phyloP scores from a whole-genome alignment of 2,329 filamentous ascomycete genomes.

The Myriosclerotinia curreyana region DNA sequence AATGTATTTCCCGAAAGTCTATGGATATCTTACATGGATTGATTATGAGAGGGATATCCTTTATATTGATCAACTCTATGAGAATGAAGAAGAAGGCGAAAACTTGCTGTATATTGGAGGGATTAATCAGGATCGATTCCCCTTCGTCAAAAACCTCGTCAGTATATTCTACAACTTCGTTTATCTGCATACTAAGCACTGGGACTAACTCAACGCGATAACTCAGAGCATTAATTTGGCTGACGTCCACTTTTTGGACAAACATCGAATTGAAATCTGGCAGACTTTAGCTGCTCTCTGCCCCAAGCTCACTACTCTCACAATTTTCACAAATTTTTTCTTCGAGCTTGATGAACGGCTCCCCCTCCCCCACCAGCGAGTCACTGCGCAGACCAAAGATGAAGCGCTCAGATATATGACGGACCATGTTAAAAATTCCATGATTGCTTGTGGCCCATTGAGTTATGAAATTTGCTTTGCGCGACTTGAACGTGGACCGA shows the following conservation, averaged over 20 bases:
- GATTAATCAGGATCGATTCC: background rate
- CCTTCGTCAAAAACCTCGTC: background rate
- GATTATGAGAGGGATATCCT: background rate
- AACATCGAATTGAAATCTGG: background rate
- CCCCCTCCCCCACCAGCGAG: background rate
- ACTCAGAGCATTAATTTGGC: accelerated
- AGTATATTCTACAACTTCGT: background rate
- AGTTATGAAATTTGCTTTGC: background rate
- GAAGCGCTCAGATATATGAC: background rate
- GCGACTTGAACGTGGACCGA: too few relatives aligned
- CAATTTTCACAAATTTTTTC: background rate
- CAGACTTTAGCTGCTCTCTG: background rate
- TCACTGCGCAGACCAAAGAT: background rate
- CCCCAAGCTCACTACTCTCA: background rate
- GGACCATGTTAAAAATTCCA: background rate
- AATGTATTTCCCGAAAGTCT: accelerated
- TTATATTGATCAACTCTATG: background rate
- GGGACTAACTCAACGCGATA: background rate
- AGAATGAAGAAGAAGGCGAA: too few relatives aligned
- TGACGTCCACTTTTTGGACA: accelerated
- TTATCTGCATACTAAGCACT: background rate
- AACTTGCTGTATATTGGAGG: too few relatives aligned
- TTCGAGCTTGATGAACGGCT: too few relatives aligned
- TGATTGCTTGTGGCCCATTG: background rate
- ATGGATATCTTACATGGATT: background rate